Evolutionary conservation across 345 rosid species (phyloP).

Genomic region (Eucalyptus tenuipes): DNA sequence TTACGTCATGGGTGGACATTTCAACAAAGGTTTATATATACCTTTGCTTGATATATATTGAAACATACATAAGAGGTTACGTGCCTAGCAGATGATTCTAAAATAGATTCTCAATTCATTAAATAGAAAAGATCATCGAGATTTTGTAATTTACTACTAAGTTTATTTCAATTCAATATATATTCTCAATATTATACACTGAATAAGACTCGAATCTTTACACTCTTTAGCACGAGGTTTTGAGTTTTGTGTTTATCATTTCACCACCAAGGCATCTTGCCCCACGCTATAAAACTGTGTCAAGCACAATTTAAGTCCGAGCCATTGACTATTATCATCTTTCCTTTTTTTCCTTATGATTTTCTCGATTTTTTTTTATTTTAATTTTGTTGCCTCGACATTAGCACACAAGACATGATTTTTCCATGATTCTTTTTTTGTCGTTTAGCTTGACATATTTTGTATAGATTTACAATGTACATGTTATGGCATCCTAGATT

Average conservation of each 20-base stretch:
- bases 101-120: too few species aligned
- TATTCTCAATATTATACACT: too few species aligned
- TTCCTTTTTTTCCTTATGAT: not conserved
- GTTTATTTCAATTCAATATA: too few species aligned
- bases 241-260: too few species aligned
- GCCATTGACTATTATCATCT: not conserved
- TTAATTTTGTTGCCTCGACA: not conserved
- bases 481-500: not conserved
- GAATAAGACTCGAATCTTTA: too few species aligned
- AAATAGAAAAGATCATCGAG: too few species aligned
- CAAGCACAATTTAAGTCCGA: not conserved
- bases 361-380: not conserved
- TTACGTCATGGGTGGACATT: rapidly evolving
- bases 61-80: too few species aligned
- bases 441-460: not conserved
- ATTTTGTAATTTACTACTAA: rapidly evolving
- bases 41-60: too few species aligned
- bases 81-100: rapidly evolving
- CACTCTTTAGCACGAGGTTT: too few species aligned
- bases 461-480: not conserved
- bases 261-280: too few species aligned
- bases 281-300: rapidly evolving
- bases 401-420: not conserved
- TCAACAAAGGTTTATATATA: too few species aligned
- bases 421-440: not conserved